Base-by-base conservation (phyloP, 306 rosid species). In the Trifolium dubium region DNA sequence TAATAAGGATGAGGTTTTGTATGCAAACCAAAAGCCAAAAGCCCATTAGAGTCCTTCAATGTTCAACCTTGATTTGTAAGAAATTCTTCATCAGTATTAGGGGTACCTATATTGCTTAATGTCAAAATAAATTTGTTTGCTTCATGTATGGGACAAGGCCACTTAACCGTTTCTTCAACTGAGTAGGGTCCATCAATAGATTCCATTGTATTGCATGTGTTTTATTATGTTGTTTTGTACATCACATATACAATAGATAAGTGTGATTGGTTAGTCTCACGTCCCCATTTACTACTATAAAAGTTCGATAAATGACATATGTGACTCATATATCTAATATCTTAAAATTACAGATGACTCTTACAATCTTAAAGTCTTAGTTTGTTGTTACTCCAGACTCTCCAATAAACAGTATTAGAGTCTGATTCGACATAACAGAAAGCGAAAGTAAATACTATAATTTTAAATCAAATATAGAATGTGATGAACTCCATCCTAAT, bases 41-140 rank as follows among this genome's bases (percentile, higher is more conserved):
- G 68, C 70, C 88, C 77, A 79, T 14, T 31, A 13, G 77, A 80
- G 77, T 79, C 86, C 83, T 74, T 82, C 71, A 62, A 81, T 63
- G 82, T 12, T 75, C 53, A 80, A 65, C 81, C 85, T 73, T 69
- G 69, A 53, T 54, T 8, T 75, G 34, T 37, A 80, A 49, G 55
- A 39, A 43, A 64, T 43, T 17, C 5, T n/a, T 39, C 53, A 61
- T 30, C 71, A 66, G 19, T 66, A 66, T 68, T 58, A 54, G 72
- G 39, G 53, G 6, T 47, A 54, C 53, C 34, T 8, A 9, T 53
- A 13, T 50, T 43, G 78, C 4, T 62, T 71, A 30, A 28, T 73
- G 68, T 81, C 81, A 82, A 79, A 77, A 76, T 41, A 54, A 76
- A 43, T 65, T 72, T 79, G 82, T 84, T 69, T 61, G 67, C 62